phyloP scores from a whole-genome alignment of 768 basidiomycete species.

The Mycena leptocephala region DNA sequence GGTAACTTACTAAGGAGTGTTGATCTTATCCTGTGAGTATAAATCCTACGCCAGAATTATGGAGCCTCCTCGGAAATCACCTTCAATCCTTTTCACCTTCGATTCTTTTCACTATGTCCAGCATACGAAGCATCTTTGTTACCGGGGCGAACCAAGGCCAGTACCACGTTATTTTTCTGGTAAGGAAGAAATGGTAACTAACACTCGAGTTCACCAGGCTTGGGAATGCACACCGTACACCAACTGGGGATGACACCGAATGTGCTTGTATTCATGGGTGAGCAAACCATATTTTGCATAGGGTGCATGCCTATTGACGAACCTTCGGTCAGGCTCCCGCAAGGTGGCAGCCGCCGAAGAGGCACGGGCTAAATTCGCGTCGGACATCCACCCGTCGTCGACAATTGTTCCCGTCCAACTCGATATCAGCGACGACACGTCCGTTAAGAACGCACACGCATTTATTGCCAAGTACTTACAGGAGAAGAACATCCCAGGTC shows the following conservation, averaged over 20 bases:
- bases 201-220: background rate
- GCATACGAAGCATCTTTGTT: conserved; percentile 19
- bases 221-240: conserved; percentile 25
- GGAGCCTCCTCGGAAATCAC: too few relatives aligned
- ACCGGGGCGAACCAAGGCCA: conserved; percentile 24
- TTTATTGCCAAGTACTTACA: background rate
- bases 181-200: too few relatives aligned
- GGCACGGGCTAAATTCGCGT: conserved; percentile 15
- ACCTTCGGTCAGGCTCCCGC: conserved; percentile 4
- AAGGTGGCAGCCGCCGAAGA: conserved; percentile 19
- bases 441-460: conserved; percentile 7
- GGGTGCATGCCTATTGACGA: too few relatives aligned
- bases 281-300: background rate
- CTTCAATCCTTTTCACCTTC: too few relatives aligned
- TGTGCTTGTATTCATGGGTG: conserved; percentile 25
- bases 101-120: conserved; percentile 1
- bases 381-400: conserved; percentile 20
- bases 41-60: too few relatives aligned
- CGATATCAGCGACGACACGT: conserved; percentile 19
- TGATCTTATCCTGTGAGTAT: too few relatives aligned
- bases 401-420: conserved; percentile 25
- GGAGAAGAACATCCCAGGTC: background rate
- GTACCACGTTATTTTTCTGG: too few relatives aligned
- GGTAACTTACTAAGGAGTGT: too few relatives aligned
- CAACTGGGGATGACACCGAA: background rate